Conservation (phyloP, 768 basidiomycete species). For the Rhizopogon salebrosus region DNA sequence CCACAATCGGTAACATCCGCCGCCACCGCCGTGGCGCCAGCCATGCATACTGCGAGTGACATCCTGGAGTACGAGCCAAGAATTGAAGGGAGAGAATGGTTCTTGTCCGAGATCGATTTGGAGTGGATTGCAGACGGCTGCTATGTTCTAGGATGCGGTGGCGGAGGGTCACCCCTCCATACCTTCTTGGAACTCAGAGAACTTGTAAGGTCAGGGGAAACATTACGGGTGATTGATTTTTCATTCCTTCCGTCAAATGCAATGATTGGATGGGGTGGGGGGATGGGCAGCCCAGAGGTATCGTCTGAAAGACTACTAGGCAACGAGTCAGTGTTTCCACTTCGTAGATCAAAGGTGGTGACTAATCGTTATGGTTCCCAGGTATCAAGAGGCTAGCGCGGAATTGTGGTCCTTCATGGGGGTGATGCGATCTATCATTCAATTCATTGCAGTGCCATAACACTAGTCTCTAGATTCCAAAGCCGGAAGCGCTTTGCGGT, state of each 20-base stretch:
- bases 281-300: slow-evolving; percentile 40
- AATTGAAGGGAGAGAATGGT: slow-evolving; percentile 39
- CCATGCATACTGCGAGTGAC: slow-evolving; percentile 13
- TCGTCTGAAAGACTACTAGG: slow-evolving; percentile 32
- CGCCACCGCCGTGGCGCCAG: slow-evolving; percentile 12
- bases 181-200: slow-evolving; percentile 47
- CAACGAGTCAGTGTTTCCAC: slow-evolving; percentile 24
- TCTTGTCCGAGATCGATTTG: slow-evolving; percentile 40
- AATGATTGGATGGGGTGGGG: slow-evolving; percentile 34
- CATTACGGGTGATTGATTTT: slow-evolving; percentile 42
- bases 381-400: slow-evolving; percentile 29
- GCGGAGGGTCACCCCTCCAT: slow-evolving; percentile 56
- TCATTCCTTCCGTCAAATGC: slow-evolving; percentile 38
- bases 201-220: slow-evolving; percentile 44
- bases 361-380: slow-evolving; percentile 2
- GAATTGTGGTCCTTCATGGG: slow-evolving; percentile 26
- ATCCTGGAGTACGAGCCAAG: slow-evolving; percentile 32
- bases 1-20: slow-evolving; percentile 2
- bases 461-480: slow-evolving; percentile 18
- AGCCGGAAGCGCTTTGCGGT: slow-evolving; percentile 30
- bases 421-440: slow-evolving; percentile 7
- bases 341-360: background rate
- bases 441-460: slow-evolving; percentile 2
- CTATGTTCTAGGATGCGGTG: slow-evolving; percentile 57
- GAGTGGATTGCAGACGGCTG: slow-evolving; percentile 63